phyloP scores from a whole-genome alignment of 2,329 filamentous ascomycete genomes.

The Zymoseptoria tritici region DNA sequence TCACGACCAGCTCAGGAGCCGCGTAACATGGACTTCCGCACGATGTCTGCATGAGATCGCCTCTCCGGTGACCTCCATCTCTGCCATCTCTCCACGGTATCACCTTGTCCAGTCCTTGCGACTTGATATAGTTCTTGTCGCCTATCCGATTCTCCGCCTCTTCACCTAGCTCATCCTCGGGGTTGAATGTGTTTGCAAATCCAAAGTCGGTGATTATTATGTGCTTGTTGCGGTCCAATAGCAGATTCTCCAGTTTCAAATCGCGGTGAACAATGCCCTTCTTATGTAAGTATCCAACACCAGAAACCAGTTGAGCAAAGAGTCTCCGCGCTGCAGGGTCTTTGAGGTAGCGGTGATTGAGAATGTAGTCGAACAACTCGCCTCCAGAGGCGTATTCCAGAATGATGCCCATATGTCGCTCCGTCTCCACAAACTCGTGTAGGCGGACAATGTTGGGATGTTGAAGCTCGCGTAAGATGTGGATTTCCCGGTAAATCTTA shows the following conservation, averaged over 20 bases:
- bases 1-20: conserved; percentile 92
- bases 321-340: conserved; percentile 82
- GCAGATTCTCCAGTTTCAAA: conserved; percentile 90
- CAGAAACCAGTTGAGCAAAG: conserved; percentile 92
- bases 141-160: conserved; percentile 82
- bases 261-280: conserved; percentile 98
- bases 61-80: conserved; percentile 53
- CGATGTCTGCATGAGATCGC: conserved; percentile 97
- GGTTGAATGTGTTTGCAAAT: conserved; percentile 95
- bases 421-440: conserved; percentile 97
- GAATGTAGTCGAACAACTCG: conserved; percentile 95
- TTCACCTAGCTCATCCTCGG: conserved; percentile 76
- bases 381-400: conserved; percentile 96
- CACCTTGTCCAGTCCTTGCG: conserved; percentile 73
- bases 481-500: conserved; percentile 96
- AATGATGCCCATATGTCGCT: conserved; percentile 95
- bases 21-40: conserved; percentile 98
- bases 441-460: conserved; percentile 96
- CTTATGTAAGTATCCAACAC: conserved; percentile 95
- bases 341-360: conserved; percentile 94
- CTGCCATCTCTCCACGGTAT: conserved; percentile 55
- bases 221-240: conserved; percentile 92
- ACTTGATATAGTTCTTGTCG: conserved; percentile 83
- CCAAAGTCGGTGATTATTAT: conserved; percentile 99
- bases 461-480: conserved; percentile 76